phyloP scores from a whole-genome alignment of 306 rosid genomes.

The Arachis hypogaea region DNA sequence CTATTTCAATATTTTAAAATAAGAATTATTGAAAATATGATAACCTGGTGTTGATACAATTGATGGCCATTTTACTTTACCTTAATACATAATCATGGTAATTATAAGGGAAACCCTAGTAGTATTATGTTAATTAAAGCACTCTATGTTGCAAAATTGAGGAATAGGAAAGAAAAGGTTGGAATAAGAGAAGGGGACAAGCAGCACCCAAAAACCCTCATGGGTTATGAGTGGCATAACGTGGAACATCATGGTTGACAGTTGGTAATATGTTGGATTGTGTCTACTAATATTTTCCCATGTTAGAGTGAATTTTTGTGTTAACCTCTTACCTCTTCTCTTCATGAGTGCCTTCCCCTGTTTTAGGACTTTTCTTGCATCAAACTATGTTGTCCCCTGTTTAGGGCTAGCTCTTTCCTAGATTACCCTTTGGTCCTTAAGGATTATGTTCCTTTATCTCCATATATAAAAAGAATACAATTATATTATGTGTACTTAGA shows the following conservation, averaged over 20 bases:
- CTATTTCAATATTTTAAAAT: too few species aligned
- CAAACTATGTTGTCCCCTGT: conserved; percentile 18
- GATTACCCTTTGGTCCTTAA: conserved; percentile 46
- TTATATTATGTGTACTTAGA: too few species aligned
- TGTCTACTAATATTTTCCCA: conserved; percentile 9
- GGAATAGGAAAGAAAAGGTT: background rate
- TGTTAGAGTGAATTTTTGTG: background rate
- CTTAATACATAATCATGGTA: conserved; percentile 50
- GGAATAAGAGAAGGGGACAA: conserved; percentile 47
- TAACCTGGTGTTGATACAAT: background rate
- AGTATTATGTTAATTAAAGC: conserved; percentile 45
- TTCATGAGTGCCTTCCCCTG: conserved; percentile 27
- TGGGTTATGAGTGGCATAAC: conserved; percentile 80
- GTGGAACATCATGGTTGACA: conserved; percentile 72
- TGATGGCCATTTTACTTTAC: conserved; percentile 58
- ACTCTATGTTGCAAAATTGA: conserved; percentile 39
- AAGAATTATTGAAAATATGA: too few species aligned
- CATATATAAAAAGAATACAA: background rate
- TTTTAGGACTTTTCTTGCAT: conserved; percentile 34
- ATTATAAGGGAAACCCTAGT: conserved; percentile 43
- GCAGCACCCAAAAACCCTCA: conserved; percentile 41
- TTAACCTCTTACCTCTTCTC: conserved; percentile 12
- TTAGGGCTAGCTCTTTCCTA: background rate
- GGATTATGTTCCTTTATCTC: background rate
- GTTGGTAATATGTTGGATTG: conserved; percentile 52